Evolutionary conservation across 2,329 filamentous ascomycete genomes (phyloP).

Genomic region (Tolypocladium capitatum): DNA sequence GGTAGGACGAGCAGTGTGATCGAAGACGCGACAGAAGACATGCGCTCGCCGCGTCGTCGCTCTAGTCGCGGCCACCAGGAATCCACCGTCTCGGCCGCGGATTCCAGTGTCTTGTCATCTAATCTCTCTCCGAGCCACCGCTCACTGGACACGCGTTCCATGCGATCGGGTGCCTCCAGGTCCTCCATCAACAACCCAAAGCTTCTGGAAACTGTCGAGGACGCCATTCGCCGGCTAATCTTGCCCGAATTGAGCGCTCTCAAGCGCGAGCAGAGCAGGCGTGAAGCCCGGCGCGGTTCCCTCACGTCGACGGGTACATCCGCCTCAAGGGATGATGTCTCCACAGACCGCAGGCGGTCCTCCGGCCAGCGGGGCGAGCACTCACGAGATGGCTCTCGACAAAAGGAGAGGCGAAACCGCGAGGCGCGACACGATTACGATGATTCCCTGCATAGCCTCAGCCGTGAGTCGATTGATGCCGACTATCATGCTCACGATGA

Average conservation of each 20-base stretch:
- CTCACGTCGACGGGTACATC: slow-evolving; percentile 42
- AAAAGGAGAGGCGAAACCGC: slow-evolving; percentile 33
- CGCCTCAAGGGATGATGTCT: slow-evolving; percentile 39
- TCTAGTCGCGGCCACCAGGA: slow-evolving; percentile 40
- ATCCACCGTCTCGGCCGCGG: slow-evolving; percentile 36
- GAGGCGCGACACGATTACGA: slow-evolving; percentile 43
- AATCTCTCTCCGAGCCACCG: slow-evolving; percentile 40
- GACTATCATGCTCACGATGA: slow-evolving; percentile 18
- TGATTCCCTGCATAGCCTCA: slow-evolving; percentile 32
- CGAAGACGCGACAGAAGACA: slow-evolving; percentile 34
- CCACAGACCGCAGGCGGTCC: slow-evolving; percentile 49
- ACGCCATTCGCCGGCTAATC: slow-evolving; percentile 80
- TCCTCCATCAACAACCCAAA: slow-evolving; percentile 89
- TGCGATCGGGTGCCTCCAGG: slow-evolving; percentile 37
- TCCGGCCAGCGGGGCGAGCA: slow-evolving; percentile 39
- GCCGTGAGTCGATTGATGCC: slow-evolving; percentile 32
- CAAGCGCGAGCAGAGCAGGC: slow-evolving; percentile 77
- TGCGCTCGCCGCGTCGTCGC: slow-evolving; percentile 31
- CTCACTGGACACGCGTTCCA: slow-evolving; percentile 40
- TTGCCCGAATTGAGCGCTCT: slow-evolving; percentile 83
- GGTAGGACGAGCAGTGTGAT: slow-evolving; percentile 35
- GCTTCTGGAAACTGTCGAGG: slow-evolving; percentile 80
- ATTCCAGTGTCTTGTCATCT: slow-evolving; percentile 42
- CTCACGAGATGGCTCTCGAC: slow-evolving; percentile 37
- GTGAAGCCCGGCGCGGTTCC: slow-evolving; percentile 57